Conservation (phyloP, 2,329 filamentous ascomycete species). For the Metarhizium sp. region DNA sequence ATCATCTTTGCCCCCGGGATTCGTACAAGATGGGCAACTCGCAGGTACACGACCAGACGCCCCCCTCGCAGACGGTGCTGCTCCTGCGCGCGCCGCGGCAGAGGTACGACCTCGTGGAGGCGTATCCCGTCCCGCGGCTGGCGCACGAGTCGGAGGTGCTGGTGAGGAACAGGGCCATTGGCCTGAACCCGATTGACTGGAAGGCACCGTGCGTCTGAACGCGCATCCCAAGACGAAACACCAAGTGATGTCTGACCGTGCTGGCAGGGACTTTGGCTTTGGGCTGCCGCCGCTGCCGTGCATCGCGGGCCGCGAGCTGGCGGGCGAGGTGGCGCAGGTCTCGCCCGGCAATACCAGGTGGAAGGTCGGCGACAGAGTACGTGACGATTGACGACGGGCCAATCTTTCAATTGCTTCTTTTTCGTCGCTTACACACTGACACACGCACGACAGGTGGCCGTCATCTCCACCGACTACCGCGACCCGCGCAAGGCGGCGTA, state of each 20-base stretch:
- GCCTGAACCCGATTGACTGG: slow-evolving; percentile 70
- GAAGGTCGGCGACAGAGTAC: slow-evolving; percentile 43
- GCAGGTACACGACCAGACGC: slow-evolving; percentile 4
- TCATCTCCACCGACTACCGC: slow-evolving; percentile 67
- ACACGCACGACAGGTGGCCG: slow-evolving; percentile 32
- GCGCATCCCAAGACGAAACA: no score
- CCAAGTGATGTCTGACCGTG: no score
- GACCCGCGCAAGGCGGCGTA: slow-evolving; percentile 64
- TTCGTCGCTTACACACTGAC: no score
- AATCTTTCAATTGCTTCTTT: no score
- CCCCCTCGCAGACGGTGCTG: slow-evolving; percentile 33
- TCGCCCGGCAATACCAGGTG: slow-evolving; percentile 33
- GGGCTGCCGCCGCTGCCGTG: slow-evolving; percentile 59
- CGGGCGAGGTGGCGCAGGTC: slow-evolving; percentile 49
- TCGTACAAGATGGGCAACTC: background rate
- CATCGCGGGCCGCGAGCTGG: slow-evolving; percentile 61
- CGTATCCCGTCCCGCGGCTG: slow-evolving; percentile 33
- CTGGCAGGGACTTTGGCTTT: slow-evolving; percentile 56
- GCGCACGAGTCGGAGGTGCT: slow-evolving; percentile 40
- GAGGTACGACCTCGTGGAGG: slow-evolving; percentile 34
- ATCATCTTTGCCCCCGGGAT: no score
- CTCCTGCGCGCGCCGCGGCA: slow-evolving; percentile 40
- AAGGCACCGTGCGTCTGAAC: slow-evolving; percentile 52
- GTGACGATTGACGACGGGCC: background rate
- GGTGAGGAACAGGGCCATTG: slow-evolving; percentile 55